These are phyloP conservation scores for Neurospora sp. DNA, from an alignment of 495 filamentous ascomycete species.

Conservation along the genomic window DNA sequence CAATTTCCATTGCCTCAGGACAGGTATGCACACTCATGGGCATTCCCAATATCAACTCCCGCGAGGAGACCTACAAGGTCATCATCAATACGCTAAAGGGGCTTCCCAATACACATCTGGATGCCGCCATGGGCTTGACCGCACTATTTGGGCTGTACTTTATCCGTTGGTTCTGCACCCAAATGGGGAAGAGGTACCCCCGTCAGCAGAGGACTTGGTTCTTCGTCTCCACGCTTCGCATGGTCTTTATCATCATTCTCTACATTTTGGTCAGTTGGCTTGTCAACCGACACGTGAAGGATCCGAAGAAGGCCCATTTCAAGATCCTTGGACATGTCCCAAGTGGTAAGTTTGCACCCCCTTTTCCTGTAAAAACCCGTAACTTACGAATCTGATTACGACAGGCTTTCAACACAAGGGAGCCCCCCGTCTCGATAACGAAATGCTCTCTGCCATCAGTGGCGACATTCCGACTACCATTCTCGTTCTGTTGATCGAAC, in stretches of 20 bases:
- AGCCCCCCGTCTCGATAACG: conserved; percentile 23
- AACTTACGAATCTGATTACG: not conserved
- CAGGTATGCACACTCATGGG: conserved; percentile 41
- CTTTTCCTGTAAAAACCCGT: not conserved
- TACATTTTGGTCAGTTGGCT: conserved; percentile 34
- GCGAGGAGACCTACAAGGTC: conserved; percentile 37
- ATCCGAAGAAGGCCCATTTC: conserved; percentile 24
- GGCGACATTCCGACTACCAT: conserved; percentile 29
- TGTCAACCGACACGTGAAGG: conserved; percentile 20
- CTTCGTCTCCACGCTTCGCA: conserved; percentile 35
- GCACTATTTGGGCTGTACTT: conserved; percentile 41
- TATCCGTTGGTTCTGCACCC: conserved; percentile 34
- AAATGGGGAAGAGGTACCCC: conserved; percentile 31
- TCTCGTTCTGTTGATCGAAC: conserved; percentile 43
- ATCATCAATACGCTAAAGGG: conserved; percentile 44
- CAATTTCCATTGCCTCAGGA: conserved; percentile 41
- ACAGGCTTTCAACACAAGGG: conserved; percentile 35
- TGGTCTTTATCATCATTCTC: conserved; percentile 34
- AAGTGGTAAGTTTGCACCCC: conserved; percentile 22
- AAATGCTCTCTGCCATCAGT: conserved; percentile 23
- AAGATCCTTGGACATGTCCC: conserved; percentile 33
- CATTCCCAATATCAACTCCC: conserved; percentile 35
- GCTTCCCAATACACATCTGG: conserved; percentile 33
- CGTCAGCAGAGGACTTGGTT: conserved; percentile 29
- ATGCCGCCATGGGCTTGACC: conserved; percentile 43